phyloP scores from a whole-genome alignment of 495 filamentous ascomycete genomes.

The Xeromyces bisporus region DNA sequence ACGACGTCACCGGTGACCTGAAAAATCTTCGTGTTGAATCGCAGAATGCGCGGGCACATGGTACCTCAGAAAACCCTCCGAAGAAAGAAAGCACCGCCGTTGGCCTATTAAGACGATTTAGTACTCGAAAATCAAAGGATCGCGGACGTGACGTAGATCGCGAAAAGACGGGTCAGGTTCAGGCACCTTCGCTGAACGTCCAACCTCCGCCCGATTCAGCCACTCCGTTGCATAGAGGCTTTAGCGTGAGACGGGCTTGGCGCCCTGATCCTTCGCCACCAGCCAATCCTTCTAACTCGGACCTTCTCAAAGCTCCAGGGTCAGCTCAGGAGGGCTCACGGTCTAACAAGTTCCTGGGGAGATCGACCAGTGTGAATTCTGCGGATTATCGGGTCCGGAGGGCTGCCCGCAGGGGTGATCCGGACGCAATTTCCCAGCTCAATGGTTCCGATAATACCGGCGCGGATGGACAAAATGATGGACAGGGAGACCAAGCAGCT shows the following conservation, averaged over 20 bases:
- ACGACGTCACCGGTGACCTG: conserved; percentile 63
- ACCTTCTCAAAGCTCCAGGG: conserved; percentile 53
- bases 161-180: conserved; percentile 38
- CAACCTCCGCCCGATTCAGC: conserved; percentile 53
- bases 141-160: conserved; percentile 33
- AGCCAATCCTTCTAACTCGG: conserved; percentile 43
- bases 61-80: conserved; percentile 42
- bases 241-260: conserved; percentile 58
- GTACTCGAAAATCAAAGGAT: conserved; percentile 58
- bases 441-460: conserved; percentile 63
- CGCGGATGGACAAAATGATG: conserved; percentile 23
- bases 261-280: conserved; percentile 39
- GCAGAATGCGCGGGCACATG: conserved; percentile 32
- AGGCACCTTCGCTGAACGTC: conserved; percentile 51
- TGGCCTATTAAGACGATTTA: conserved; percentile 78
- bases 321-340: conserved; percentile 39
- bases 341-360: conserved; percentile 46
- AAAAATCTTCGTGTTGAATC: conserved; percentile 51
- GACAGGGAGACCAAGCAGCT: conserved; percentile 19
- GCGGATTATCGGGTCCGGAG: conserved; percentile 54
- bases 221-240: conserved; percentile 53
- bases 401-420: conserved; percentile 37
- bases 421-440: conserved; percentile 46
- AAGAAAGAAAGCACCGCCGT: conserved; percentile 81
- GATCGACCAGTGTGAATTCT: conserved; percentile 76